Percentiles rank a stretch among this genome's conserved stretches.
phyloP scores from a whole-genome alignment of 495 filamentous ascomycete species.

The Chlorociboria aeruginascens region DNA sequence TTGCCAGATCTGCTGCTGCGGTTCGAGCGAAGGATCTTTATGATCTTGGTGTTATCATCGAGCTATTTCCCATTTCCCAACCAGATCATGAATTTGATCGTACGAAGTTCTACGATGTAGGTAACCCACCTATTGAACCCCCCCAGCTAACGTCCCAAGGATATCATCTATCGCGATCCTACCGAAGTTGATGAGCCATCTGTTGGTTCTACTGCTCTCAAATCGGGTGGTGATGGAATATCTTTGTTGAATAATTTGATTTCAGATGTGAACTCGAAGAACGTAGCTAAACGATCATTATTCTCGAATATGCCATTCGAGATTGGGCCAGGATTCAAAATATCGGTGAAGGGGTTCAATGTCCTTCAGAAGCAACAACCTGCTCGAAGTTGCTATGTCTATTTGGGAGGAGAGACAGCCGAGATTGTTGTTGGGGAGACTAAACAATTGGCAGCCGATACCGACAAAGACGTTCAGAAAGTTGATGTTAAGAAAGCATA shows the following conservation, averaged over 20 bases:
- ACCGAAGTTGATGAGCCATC: slow-evolving; percentile 47
- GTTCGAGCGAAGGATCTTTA: slow-evolving; percentile 91
- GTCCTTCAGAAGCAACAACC: slow-evolving; percentile 73
- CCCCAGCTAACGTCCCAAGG: slow-evolving; percentile 30
- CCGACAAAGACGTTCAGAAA: slow-evolving; percentile 63
- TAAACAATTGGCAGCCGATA: slow-evolving; percentile 61
- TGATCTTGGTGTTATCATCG: slow-evolving; percentile 84
- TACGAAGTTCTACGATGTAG: slow-evolving; percentile 83
- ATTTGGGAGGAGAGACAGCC: slow-evolving; percentile 66
- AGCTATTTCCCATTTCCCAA: slow-evolving; percentile 82
- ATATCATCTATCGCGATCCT: slow-evolving; percentile 63
- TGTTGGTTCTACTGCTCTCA: slow-evolving; percentile 30
- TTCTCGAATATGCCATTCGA: slow-evolving; percentile 82
- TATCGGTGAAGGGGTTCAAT: slow-evolving; percentile 88
- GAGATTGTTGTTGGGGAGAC: slow-evolving; percentile 69
- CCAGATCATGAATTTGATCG: slow-evolving; percentile 67
- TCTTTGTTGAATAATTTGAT: slow-evolving; percentile 71
- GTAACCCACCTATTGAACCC: slow-evolving; percentile 1
- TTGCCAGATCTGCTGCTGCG: slow-evolving; percentile 58
- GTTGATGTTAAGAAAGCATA: slow-evolving; percentile 81
- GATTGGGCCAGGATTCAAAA: slow-evolving; percentile 70
- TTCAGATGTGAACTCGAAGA: slow-evolving; percentile 83
- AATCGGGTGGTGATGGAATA: slow-evolving; percentile 57
- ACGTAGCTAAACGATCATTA: slow-evolving; percentile 72
- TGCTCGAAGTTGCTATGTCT: slow-evolving; percentile 72